Percentiles rank a stretch among this genome's conserved stretches.
Conservation (phyloP, 139 green algal species). For the Eudorina sp. region DNA sequence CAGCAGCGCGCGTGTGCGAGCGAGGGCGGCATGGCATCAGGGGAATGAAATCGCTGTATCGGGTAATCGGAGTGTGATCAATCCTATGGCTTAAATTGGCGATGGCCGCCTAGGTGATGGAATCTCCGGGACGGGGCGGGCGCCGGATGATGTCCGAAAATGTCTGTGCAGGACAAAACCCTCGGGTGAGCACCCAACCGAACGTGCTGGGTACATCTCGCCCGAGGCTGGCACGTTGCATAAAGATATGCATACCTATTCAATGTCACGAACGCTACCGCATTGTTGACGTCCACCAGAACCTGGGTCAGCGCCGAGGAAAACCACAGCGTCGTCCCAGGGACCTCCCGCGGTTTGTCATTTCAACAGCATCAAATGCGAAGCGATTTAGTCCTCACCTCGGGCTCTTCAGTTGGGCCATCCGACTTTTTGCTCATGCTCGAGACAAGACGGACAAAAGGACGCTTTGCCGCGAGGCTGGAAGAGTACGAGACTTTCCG, state of each 20-base stretch:
- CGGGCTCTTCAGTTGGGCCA: neutral
- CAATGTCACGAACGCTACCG: slow-evolving; percentile 53
- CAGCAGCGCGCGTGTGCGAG: neutral
- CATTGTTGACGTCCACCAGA: slow-evolving; percentile 26
- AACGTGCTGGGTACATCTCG: too few relatives aligned
- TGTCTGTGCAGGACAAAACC: too few relatives aligned
- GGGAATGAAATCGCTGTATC: too few relatives aligned
- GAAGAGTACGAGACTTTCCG: neutral
- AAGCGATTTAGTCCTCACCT: neutral
- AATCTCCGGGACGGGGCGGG: too few relatives aligned
- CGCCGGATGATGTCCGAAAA: too few relatives aligned
- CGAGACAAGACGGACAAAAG: neutral
- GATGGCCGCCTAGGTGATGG: too few relatives aligned
- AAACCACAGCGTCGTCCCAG: neutral
- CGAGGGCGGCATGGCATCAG: neutral
- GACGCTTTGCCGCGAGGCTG: neutral
- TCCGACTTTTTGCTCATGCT: neutral
- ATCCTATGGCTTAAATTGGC: too few relatives aligned
- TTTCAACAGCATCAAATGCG: neutral
- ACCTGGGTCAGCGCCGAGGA: slow-evolving; percentile 39
- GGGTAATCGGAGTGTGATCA: too few relatives aligned
- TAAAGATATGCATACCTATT: slow-evolving; percentile 67
- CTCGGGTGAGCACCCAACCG: too few relatives aligned
- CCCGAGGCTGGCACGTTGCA: neutral
- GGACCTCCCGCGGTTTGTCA: neutral